Percentiles rank a stretch among this genome's conserved stretches.
These are phyloP conservation scores for Pythium myriotylum DNA, from an alignment of 352 stramenopile genomes.

Conservation along the genomic window DNA sequence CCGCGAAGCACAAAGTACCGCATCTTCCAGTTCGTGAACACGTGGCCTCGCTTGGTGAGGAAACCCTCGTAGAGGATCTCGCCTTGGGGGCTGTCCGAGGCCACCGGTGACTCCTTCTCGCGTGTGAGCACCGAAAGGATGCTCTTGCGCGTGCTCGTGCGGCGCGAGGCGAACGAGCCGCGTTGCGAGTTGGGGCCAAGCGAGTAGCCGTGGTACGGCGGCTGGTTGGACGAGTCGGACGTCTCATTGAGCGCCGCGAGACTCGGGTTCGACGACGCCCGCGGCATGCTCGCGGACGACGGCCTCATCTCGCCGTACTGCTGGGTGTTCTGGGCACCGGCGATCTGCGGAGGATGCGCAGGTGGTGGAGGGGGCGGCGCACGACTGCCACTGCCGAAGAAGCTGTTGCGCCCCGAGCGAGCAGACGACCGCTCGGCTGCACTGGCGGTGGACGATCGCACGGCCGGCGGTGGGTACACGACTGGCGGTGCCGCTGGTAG, in stretches of 20 bases:
- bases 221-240: conserved; percentile 29
- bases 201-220: conserved; percentile 64
- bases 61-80: conserved; percentile 85
- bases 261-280: conserved; percentile 69
- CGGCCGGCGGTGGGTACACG: conserved; percentile 23
- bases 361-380: conserved; percentile 66
- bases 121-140: conserved; percentile 78
- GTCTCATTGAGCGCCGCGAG: conserved; percentile 49
- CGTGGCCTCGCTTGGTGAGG: conserved; percentile 84
- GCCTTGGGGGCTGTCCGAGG: conserved; percentile 39
- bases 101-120: conserved; percentile 66
- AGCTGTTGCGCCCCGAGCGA: conserved; percentile 40
- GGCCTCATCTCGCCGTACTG: conserved; percentile 8
- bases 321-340: conserved; percentile 8
- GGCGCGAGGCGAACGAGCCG: conserved; percentile 41
- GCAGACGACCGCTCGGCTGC: conserved; percentile 5
- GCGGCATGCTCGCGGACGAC: conserved; percentile 37
- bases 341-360: conserved; percentile 44
- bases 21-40: conserved; percentile 92
- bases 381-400: conserved; percentile 45
- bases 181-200: conserved; percentile 48
- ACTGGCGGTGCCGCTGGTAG: conserved; percentile 26
- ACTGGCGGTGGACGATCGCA: conserved; percentile 15
- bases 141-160: conserved; percentile 67
- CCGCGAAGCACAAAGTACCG: conserved; percentile 86